These are phyloP conservation scores for Candida maesae DNA, from an alignment of 805 yeast genomes.

Conservation along the genomic window DNA sequence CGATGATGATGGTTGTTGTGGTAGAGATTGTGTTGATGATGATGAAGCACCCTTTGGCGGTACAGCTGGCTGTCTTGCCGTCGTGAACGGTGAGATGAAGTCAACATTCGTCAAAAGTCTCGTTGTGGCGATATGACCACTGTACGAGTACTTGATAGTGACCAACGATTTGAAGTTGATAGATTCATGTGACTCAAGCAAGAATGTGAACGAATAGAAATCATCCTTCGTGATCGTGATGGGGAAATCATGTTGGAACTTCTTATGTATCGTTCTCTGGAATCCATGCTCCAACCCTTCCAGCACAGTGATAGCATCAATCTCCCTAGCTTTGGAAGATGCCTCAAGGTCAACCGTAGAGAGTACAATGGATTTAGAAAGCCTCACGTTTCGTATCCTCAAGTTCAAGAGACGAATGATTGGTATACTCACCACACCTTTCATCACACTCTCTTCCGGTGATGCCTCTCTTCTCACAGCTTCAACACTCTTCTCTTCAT, in stretches of 20 bases:
- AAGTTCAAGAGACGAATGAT: conserved; percentile 39
- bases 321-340: conserved; percentile 35
- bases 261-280: conserved; percentile 23
- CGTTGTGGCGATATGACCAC: conserved; percentile 20
- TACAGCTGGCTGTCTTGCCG: neutral
- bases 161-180: conserved; percentile 21
- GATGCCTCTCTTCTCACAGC: neutral
- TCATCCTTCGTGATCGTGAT: conserved; percentile 25
- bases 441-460: neutral
- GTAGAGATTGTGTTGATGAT: neutral
- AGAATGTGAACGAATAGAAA: conserved; percentile 26
- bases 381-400: conserved; percentile 42
- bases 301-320: conserved; percentile 15
- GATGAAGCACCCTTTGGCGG: neutral
- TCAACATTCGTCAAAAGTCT: conserved; percentile 19
- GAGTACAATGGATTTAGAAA: conserved; percentile 44
- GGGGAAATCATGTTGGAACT: conserved; percentile 24
- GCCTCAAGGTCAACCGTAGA: conserved; percentile 47
- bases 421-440: conserved; percentile 19
- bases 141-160: conserved; percentile 29
- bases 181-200: conserved; percentile 20
- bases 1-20: neutral
- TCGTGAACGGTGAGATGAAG: conserved; percentile 8
- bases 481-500: neutral
- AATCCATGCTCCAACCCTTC: conserved; percentile 18